Conservation (phyloP, 169 alveolate species). For the Cryptosporidium muris region DNA sequence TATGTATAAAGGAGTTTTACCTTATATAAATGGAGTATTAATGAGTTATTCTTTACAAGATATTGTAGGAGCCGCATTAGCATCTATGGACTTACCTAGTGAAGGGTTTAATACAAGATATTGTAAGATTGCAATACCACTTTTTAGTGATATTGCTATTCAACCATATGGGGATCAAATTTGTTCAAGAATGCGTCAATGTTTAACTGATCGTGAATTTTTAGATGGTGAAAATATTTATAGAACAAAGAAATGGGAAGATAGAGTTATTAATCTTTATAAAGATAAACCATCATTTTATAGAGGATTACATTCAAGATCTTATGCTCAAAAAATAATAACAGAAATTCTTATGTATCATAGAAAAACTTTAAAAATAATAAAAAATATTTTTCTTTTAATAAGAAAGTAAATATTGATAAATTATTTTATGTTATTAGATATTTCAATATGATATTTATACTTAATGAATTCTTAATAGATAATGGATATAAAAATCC, state of each 20-base stretch:
- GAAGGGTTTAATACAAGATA: slow-evolving; percentile 43
- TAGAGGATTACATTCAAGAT: slow-evolving; percentile 64
- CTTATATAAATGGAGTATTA: slow-evolving; percentile 32
- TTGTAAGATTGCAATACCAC: slow-evolving; percentile 10
- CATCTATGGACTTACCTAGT: slow-evolving; percentile 64
- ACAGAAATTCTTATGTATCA: slow-evolving; percentile 17
- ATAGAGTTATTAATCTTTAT: slow-evolving; percentile 23
- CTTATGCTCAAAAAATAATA: slow-evolving; percentile 64
- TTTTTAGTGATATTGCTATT: slow-evolving; percentile 55
- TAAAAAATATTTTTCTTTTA: background rate
- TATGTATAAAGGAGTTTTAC: slow-evolving; percentile 56
- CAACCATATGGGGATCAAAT: background rate
- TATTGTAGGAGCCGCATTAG: slow-evolving; percentile 50
- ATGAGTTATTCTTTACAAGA: slow-evolving; percentile 62
- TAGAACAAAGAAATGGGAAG: slow-evolving; percentile 16
- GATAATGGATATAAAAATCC: slow-evolving; percentile 22
- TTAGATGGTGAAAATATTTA: slow-evolving; percentile 1
- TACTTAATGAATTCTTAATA: slow-evolving; percentile 43
- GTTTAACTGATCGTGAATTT: slow-evolving; percentile 47
- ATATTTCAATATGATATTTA: slow-evolving; percentile 38
- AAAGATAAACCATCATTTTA: slow-evolving; percentile 48
- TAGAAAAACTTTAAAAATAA: background rate
- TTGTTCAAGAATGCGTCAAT: slow-evolving; percentile 20
- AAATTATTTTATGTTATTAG: slow-evolving; percentile 47
- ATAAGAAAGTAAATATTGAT: background rate